These are phyloP conservation scores for Candida namnaoensis DNA, from an alignment of 805 yeast species.

Conservation along the genomic window DNA sequence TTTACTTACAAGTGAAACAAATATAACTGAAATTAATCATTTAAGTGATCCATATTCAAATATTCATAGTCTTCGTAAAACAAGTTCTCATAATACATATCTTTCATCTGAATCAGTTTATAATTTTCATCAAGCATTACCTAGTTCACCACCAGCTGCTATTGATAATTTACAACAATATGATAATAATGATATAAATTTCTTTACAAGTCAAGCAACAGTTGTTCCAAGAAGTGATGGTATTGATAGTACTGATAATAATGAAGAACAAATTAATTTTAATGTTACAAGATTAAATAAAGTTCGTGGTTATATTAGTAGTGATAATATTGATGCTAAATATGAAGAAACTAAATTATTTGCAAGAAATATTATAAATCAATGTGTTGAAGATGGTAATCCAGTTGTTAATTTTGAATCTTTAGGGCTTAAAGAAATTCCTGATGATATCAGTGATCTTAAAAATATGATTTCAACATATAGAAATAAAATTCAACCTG, in stretches of 20 bases:
- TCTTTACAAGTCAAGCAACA: conserved; percentile 14
- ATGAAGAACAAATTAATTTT: conserved; percentile 9
- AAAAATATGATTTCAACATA: conserved; percentile 42
- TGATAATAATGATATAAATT: conserved; percentile 1
- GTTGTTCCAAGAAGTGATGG: conserved; percentile 7
- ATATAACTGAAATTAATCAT: conserved; percentile 3
- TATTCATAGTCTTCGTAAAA: conserved; percentile 3
- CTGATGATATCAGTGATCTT: conserved; percentile 51
- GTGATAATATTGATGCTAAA: conserved; percentile 6
- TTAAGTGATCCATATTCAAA: not conserved
- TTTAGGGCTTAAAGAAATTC: conserved; percentile 37
- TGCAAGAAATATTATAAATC: conserved; percentile 33
- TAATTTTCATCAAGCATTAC: conserved; percentile 9
- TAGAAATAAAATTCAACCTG: conserved; percentile 22
- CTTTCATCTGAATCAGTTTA: conserved; percentile 16
- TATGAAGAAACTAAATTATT: conserved; percentile 6
- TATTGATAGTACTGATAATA: conserved; percentile 5
- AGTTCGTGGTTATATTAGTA: conserved; percentile 14
- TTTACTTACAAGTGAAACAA: conserved; percentile 9
- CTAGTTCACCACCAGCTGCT: conserved; percentile 16
- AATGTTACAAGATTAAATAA: conserved; percentile 13
- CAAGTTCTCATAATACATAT: conserved; percentile 11
- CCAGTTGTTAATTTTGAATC: conserved; percentile 39
- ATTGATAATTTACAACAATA: conserved; percentile 11
- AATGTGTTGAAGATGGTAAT: conserved; percentile 37